phyloP scores from a whole-genome alignment of 352 stramenopile species.

The Paralagenidium karlingii region DNA sequence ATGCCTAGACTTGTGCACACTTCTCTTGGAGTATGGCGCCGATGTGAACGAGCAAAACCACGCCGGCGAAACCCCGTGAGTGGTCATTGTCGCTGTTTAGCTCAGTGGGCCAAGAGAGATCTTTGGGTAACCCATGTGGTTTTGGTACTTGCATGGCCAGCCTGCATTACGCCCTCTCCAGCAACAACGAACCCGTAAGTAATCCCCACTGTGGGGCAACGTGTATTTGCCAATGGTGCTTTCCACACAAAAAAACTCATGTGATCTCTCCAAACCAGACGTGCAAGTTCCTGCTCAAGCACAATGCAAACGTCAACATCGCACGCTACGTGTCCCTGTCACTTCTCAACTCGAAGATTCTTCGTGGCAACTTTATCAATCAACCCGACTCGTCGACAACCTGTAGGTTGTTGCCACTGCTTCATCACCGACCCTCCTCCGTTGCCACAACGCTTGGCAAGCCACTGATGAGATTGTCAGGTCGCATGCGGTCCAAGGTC shows the following conservation, averaged over 20 bases:
- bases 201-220: no score
- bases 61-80: slow-evolving; percentile 60
- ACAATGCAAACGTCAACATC: slow-evolving; percentile 53
- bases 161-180: no score
- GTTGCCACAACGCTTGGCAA: no score
- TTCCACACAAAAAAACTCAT: no score
- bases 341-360: slow-evolving; percentile 30
- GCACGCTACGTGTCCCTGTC: slow-evolving; percentile 42
- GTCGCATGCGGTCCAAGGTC: neutral
- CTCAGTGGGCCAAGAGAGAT: neutral
- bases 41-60: slow-evolving; percentile 75
- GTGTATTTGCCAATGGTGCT: no score
- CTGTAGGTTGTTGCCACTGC: slow-evolving; percentile 47
- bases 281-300: no score
- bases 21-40: slow-evolving; percentile 46
- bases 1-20: slow-evolving; percentile 44
- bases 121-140: no score
- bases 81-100: neutral
- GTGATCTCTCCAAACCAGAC: no score
- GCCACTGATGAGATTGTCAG: no score
- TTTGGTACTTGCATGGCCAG: no score
- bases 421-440: no score
- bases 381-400: slow-evolving; percentile 30
- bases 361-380: slow-evolving; percentile 50
- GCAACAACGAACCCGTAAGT: no score